Percentiles rank a stretch among this genome's conserved stretches.
Evolutionary conservation across 176 grass and related monocot genomes (phyloP).

Genomic region (Eragrostis nindensis): DNA sequence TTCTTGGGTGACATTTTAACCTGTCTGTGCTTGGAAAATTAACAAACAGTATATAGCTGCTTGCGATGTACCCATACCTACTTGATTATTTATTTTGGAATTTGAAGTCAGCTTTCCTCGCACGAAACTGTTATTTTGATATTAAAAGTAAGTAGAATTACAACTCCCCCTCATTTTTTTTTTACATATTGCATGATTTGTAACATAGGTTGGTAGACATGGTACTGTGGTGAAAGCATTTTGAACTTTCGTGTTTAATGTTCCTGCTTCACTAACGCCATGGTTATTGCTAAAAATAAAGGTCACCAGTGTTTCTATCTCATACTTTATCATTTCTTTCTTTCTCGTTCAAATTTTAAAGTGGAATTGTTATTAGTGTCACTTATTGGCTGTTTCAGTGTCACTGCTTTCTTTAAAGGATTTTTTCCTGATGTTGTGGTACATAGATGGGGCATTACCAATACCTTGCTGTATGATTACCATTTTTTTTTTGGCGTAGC

Average conservation of each 20-base stretch:
- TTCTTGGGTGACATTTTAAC: background rate
- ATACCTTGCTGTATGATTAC: background rate
- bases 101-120: background rate
- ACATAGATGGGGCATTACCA: background rate
- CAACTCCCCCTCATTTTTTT: background rate
- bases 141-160: background rate
- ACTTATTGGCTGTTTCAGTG: background rate
- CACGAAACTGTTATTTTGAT: background rate
- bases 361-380: background rate
- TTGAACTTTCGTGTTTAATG: background rate
- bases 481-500: background rate
- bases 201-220: background rate
- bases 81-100: background rate
- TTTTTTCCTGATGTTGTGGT: background rate
- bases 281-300: slow-evolving; percentile 21
- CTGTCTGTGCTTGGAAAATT: background rate
- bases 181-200: background rate
- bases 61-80: background rate
- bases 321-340: background rate
- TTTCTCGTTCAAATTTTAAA: background rate
- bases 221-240: background rate
- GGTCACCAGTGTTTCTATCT: background rate
- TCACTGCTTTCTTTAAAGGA: slow-evolving; percentile 1
- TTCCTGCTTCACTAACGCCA: slow-evolving; percentile 14
- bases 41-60: background rate